Evolutionary conservation across 345 rosid species (phyloP).

Genomic region (Mallotus nudiflorus): DNA sequence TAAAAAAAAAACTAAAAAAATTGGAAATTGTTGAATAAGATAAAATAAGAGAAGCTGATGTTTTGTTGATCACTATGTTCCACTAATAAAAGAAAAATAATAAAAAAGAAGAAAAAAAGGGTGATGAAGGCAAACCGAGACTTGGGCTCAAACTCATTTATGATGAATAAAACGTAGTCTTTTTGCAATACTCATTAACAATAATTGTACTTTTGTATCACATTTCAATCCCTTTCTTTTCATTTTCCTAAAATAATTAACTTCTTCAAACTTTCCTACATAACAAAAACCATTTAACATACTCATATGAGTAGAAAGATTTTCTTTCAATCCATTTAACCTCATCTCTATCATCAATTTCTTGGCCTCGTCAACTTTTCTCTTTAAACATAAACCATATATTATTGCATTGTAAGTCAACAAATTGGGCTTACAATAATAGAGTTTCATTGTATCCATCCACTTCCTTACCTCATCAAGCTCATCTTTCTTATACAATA

Average conservation of each 20-base stretch:
- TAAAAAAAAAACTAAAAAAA: too few species aligned
- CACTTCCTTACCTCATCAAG: constrained; percentile 36
- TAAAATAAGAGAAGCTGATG: too few species aligned
- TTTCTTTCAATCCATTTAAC: constrained; percentile 38
- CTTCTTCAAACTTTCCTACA: constrained; percentile 30
- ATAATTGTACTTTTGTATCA: constrained; percentile 31
- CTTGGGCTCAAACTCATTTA: too few species aligned
- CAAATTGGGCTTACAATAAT: constrained; percentile 33
- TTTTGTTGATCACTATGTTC: too few species aligned
- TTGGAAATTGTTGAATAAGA: too few species aligned
- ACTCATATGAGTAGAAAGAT: constrained; percentile 31
- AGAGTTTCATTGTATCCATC: constrained; percentile 31
- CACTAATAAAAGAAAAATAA: too few species aligned
- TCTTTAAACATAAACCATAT: constrained; percentile 40
- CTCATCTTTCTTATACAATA: constrained; percentile 41
- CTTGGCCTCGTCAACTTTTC: constrained; percentile 38
- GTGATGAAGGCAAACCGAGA: too few species aligned
- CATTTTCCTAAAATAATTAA: constrained; percentile 33
- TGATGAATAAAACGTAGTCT: too few species aligned
- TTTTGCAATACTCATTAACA: constrained; percentile 35
- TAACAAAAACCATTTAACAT: constrained; percentile 39
- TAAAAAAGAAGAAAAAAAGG: too few species aligned
- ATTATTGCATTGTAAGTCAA: constrained; percentile 43
- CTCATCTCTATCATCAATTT: constrained; percentile 39
- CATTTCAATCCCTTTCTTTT: constrained; percentile 20